Percentiles rank a stretch among this genome's conserved stretches.
phyloP scores from a whole-genome alignment of 164 flowering plant species.

The Brasenia schreberi region DNA sequence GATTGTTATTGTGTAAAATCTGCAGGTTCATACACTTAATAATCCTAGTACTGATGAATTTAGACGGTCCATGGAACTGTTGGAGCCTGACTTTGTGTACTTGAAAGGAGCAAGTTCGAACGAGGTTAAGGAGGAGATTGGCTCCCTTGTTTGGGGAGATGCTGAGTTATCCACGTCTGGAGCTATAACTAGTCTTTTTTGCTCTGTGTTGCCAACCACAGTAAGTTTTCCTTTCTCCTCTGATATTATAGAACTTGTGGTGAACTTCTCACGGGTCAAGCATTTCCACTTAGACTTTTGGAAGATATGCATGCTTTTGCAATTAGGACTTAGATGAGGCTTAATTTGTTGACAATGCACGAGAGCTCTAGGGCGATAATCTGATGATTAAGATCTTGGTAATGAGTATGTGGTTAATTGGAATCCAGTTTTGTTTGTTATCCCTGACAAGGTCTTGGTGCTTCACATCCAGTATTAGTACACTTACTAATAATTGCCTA shows the following conservation, averaged over 20 bases:
- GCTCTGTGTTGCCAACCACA: slow-evolving; percentile 43
- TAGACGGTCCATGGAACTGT: slow-evolving; percentile 28
- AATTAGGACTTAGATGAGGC: no score
- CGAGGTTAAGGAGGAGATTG: slow-evolving; percentile 31
- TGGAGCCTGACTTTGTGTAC: slow-evolving; percentile 49
- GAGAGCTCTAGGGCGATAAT: neutral
- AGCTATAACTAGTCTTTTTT: slow-evolving; percentile 39
- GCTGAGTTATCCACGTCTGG: slow-evolving; percentile 37
- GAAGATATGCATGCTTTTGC: neutral
- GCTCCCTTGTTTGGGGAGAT: slow-evolving; percentile 45
- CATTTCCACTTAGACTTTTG: neutral
- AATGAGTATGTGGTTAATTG: neutral
- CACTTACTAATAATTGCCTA: no score
- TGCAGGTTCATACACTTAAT: slow-evolving; percentile 51
- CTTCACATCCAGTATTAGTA: no score
- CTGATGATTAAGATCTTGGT: neutral
- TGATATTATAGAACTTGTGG: neutral
- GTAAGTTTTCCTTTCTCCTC: slow-evolving; percentile 15
- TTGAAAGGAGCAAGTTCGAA: slow-evolving; percentile 49
- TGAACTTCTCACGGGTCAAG: neutral
- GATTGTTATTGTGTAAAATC: neutral
- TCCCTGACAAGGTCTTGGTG: no score
- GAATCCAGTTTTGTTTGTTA: no score
- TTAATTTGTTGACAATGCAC: neutral
- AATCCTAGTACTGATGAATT: slow-evolving; percentile 51